These are phyloP conservation scores for Arthrobotrys conoides DNA, from an alignment of 2,329 filamentous ascomycete species.

Conservation along the genomic window DNA sequence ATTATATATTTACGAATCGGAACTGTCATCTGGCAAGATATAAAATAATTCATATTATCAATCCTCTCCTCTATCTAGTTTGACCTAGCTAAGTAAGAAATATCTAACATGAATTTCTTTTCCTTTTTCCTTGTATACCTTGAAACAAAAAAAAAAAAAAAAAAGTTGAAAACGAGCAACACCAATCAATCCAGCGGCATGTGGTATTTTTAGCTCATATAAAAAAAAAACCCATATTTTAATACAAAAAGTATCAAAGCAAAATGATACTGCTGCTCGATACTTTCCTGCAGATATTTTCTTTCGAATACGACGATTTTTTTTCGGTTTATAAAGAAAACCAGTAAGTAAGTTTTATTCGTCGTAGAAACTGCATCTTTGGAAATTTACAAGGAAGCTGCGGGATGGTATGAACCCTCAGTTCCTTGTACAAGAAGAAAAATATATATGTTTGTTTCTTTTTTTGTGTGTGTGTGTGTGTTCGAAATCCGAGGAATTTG, in stretches of 20 bases:
- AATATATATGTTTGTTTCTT: too few species aligned
- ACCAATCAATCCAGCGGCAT: constrained; percentile 58
- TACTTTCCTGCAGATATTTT: not conserved
- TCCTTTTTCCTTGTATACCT: constrained; percentile 4
- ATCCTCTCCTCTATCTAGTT: constrained; percentile 5
- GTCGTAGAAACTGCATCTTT: too few species aligned
- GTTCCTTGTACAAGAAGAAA: too few species aligned
- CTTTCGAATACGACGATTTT: too few species aligned
- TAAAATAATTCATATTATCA: constrained; percentile 62
- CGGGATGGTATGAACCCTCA: too few species aligned
- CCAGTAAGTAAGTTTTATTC: too few species aligned
- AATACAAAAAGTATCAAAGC: not conserved
- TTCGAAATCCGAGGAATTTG: too few species aligned
- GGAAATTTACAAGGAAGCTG: too few species aligned
- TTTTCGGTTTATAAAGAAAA: too few species aligned
- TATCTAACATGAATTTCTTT: constrained; percentile 40
- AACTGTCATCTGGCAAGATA: not conserved
- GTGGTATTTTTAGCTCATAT: constrained; percentile 20
- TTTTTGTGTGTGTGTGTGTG: too few species aligned
- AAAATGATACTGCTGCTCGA: not conserved
- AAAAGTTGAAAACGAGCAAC: constrained; percentile 15
- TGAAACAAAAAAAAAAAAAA: constrained; percentile 33
- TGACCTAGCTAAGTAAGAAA: constrained; percentile 38
- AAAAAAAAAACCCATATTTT: too few species aligned
- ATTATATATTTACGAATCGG: not conserved